A percentile compares a stretch with the other conserved stretches of the same genome.
Conservation (phyloP, 2,329 filamentous ascomycete genomes). For the Endoconidiophora polonica region DNA sequence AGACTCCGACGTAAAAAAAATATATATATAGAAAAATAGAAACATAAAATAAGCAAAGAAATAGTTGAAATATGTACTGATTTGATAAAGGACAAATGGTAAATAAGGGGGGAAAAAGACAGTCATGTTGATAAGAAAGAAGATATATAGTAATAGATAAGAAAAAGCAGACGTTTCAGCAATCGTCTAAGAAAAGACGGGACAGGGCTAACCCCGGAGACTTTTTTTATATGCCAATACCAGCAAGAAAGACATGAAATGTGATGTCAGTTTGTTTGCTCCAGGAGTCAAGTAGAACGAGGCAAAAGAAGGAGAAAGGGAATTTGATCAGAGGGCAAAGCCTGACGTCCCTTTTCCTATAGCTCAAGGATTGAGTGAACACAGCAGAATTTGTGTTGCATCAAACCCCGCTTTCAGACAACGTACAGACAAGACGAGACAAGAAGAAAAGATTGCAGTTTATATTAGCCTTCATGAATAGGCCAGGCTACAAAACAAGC, state of each 20-base stretch:
- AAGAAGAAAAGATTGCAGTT: not conserved
- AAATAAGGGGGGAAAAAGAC: not conserved
- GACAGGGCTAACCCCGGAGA: not conserved
- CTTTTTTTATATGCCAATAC: too few relatives aligned
- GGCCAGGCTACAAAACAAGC: conserved; percentile 6
- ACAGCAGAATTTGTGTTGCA: too few relatives aligned
- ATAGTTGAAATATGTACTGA: not conserved
- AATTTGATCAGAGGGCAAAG: too few relatives aligned
- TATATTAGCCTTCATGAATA: too few relatives aligned
- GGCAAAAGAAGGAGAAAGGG: too few relatives aligned
- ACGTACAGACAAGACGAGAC: not conserved
- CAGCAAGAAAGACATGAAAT: too few relatives aligned
- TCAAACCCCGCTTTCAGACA: not conserved
- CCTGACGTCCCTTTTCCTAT: too few relatives aligned
- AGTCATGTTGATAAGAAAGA: not conserved
- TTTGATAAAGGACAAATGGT: not conserved
- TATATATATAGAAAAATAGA: too few relatives aligned
- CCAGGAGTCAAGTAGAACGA: not conserved
- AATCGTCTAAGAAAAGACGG: too few relatives aligned
- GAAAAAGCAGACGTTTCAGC: not conserved
- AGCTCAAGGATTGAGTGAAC: too few relatives aligned
- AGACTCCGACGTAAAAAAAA: not conserved
- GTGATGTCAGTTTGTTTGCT: not conserved
- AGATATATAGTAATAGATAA: not conserved
- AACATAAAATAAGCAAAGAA: too few relatives aligned